These are phyloP conservation scores for Candida quercuum DNA, from an alignment of 805 yeast species.

Conservation along the genomic window DNA sequence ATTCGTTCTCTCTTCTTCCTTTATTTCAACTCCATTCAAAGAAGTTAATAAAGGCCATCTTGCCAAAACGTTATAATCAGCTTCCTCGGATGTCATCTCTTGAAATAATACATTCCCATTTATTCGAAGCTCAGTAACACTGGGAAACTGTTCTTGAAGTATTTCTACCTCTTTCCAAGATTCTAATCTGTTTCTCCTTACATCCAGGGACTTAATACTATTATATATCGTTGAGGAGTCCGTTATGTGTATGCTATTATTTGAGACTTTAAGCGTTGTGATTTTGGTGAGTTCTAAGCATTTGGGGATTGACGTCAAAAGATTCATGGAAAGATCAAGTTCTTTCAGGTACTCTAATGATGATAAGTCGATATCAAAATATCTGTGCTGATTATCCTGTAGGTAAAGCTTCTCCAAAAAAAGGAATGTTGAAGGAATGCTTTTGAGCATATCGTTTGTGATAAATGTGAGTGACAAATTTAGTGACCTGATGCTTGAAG, in stretches of 20 bases:
- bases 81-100: constrained; percentile 17
- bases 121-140: constrained; percentile 41
- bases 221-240: background rate
- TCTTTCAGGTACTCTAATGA: constrained; percentile 1
- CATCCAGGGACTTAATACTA: constrained; percentile 34
- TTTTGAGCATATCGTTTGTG: constrained; percentile 3
- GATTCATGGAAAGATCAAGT: constrained; percentile 41
- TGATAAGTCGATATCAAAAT: constrained; percentile 5
- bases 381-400: constrained; percentile 22
- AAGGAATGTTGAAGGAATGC: constrained; percentile 29
- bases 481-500: constrained; percentile 10
- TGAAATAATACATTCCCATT: constrained; percentile 46
- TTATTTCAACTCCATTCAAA: constrained; percentile 56
- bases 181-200: constrained; percentile 44
- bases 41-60: constrained; percentile 32
- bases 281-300: constrained; percentile 9
- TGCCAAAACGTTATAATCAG: constrained; percentile 37
- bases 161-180: constrained; percentile 47
- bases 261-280: constrained; percentile 28
- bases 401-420: constrained; percentile 25
- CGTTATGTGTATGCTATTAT: constrained; percentile 27
- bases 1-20: constrained; percentile 43
- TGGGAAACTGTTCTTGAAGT: constrained; percentile 33
- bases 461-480: constrained; percentile 20
- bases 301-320: constrained; percentile 27